Evolutionary conservation across 176 grass and related monocot species (phyloP), one percentile per base, ranked within the genome.

Genomic region (Calamus simplicifolius): DNA sequence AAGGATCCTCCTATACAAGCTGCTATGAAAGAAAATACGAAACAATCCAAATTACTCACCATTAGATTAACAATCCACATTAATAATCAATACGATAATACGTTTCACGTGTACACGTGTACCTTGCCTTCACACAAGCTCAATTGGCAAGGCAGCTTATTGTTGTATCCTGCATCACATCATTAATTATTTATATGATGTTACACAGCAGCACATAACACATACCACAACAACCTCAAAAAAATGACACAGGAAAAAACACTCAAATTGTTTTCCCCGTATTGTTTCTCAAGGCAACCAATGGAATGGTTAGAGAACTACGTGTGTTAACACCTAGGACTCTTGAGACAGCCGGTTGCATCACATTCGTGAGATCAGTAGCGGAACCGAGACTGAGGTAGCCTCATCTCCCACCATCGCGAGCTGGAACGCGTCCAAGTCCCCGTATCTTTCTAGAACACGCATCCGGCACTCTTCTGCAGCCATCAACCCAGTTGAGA

Each of bases 381-480:
- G 67, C 0, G 93, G 93, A 30, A 98, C 87, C 4, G 84, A 98
- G 63, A 92, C 66, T 0, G 84, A 69, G 57, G 75, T 69, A 2
- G 56, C 68, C 61, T 98, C 87, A 19, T 98, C 87, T 0, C 63
- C 87, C 77, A 80, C n/a, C n/a, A n/a, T 87, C 14, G 75, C 77
- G 63, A 83, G 80, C 48, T 91, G 83, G 69, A 78, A 74, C 75
- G 80, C 72, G 54, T 85, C 82, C 26, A 92, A 59, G 35, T 92
- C 79, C 66, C 93, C 82, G 12, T 83, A 98, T 58, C 76, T 84
- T 75, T 98, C 93, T 48, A 98, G 59, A 6, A 98, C 93, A 19
- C 93, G 73, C 85, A 92, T 88, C 53, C 71, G 69, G 70, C 84
- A 92, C 65, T 98, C 93, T 53, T 98, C 93, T 3, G 93, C 93